phyloP scores from a whole-genome alignment of 495 filamentous ascomycete species.

The Physcia stellaris region DNA sequence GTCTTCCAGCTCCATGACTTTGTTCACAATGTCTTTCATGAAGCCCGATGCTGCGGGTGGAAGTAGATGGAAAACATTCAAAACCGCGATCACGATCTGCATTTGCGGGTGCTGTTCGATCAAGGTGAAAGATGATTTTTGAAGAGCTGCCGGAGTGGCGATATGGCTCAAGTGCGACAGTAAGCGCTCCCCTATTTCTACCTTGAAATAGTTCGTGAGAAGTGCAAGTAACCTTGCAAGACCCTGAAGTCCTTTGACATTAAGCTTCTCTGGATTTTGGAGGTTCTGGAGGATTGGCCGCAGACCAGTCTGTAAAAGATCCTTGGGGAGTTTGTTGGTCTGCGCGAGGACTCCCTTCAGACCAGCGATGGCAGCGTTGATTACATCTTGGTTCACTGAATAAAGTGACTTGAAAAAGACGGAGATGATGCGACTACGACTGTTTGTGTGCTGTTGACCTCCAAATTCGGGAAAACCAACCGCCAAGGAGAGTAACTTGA shows the following conservation, averaged over 20 bases:
- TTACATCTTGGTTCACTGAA: slow-evolving; percentile 77
- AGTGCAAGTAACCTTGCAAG: slow-evolving; percentile 77
- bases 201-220: slow-evolving; percentile 97
- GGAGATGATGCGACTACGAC: slow-evolving; percentile 70
- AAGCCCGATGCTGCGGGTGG: slow-evolving; percentile 81
- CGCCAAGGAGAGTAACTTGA: slow-evolving; percentile 81
- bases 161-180: slow-evolving; percentile 87
- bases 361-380: slow-evolving; percentile 84
- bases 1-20: slow-evolving; percentile 75
- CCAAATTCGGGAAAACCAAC: slow-evolving; percentile 84
- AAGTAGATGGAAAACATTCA: slow-evolving; percentile 92
- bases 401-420: slow-evolving; percentile 98
- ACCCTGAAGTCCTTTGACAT: slow-evolving; percentile 79
- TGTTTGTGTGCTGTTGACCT: slow-evolving; percentile 53
- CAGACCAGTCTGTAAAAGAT: slow-evolving; percentile 85
- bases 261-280: slow-evolving; percentile 83
- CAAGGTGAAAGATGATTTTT: slow-evolving; percentile 84
- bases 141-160: slow-evolving; percentile 63
- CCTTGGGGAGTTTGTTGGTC: slow-evolving; percentile 86
- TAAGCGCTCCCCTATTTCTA: slow-evolving; percentile 83
- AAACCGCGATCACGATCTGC: slow-evolving; percentile 83
- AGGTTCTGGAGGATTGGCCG: slow-evolving; percentile 91
- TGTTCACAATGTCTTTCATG: slow-evolving; percentile 76
- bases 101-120: slow-evolving; percentile 84
- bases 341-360: slow-evolving; percentile 72